phyloP scores from a whole-genome alignment of 2,329 filamentous ascomycete genomes.

The Aspergillus fischeri region DNA sequence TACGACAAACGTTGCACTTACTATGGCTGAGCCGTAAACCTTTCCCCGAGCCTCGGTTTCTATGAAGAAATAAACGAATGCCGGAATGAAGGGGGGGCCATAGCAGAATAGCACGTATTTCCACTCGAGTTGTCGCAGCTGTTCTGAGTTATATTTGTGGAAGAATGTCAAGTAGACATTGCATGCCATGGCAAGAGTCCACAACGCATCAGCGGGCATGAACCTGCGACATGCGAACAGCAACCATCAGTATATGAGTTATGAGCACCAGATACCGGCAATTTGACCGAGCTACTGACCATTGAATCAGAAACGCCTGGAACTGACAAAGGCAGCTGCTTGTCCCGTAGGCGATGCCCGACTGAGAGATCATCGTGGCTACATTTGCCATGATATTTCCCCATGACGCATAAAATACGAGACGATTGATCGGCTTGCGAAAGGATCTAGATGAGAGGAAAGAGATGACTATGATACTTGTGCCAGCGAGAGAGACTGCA shows the following conservation, averaged over 20 bases:
- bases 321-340: conserved; percentile 65
- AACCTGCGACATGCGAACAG: conserved; percentile 52
- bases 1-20: conserved; percentile 25
- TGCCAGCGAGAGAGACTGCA: conserved; percentile 66
- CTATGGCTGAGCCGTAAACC: conserved; percentile 69
- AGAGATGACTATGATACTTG: conserved; percentile 66
- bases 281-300: conserved; percentile 52
- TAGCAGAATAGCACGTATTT: conserved; percentile 69
- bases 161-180: conserved; percentile 84
- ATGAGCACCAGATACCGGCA: background rate
- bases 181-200: conserved; percentile 76
- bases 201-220: conserved; percentile 70
- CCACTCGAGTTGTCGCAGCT: conserved; percentile 64
- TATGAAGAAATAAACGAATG: conserved; percentile 65
- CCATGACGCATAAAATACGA: conserved; percentile 79
- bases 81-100: conserved; percentile 66
- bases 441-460: conserved; percentile 67
- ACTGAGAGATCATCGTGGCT: conserved; percentile 67
- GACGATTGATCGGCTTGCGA: conserved; percentile 80
- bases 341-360: conserved; percentile 49
- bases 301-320: conserved; percentile 77
- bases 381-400: conserved; percentile 76
- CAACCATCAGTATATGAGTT: conserved; percentile 4
- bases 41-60: conserved; percentile 48
- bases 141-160: conserved; percentile 62